Evolutionary conservation across 768 basidiomycete genomes (phyloP), one percentile per base, ranked within the genome.

Genomic region (Paxillus rubicundulus): DNA sequence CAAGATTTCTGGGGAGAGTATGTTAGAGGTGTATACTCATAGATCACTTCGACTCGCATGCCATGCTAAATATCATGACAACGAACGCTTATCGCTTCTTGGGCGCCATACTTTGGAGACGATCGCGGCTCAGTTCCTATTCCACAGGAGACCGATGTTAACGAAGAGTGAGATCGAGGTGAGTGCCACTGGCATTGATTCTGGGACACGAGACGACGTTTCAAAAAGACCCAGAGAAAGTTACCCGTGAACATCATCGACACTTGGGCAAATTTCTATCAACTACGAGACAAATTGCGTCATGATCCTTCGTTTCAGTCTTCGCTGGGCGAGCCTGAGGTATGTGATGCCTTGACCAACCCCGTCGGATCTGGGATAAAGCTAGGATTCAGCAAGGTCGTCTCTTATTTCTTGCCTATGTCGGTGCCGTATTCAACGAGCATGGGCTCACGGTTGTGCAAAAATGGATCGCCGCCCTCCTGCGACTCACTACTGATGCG

Each of bases 11-110:
- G 76, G 74, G 50, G 80, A 85, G 46, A 70, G 82, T 34, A 71
- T 83, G 57, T 77, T 89, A 47, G 80, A 86, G 58, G 82, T 87
- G 47, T 88, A 80, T 60, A 87, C 85, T 12, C 87, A 90, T 63
- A 76, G 69, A 59, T 86, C 86, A 17, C 73, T 89, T 45, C 75
- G 81, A 46, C 76, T 70, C 65, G 61, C 68, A 59, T 56, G 70
- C 58, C 68, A 67, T 38, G 57, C 71, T 61, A 55, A 73, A 73
- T 78, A 75, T 62, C 71, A 70, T 56, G 82, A 86, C 64, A 83
- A 82, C 57, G 82, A 82, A 63, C 70, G 83, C 48, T 66, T 87
- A 52, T 68, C 77, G 33, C 68, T 72, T 34, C 72, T 86, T 37
- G 85, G 85, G 30, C 67, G 70, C 51, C 54, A 70, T 44, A 76